Conservation (phyloP, 129 eudicot genomes). For the Helianthus tuberosus region DNA sequence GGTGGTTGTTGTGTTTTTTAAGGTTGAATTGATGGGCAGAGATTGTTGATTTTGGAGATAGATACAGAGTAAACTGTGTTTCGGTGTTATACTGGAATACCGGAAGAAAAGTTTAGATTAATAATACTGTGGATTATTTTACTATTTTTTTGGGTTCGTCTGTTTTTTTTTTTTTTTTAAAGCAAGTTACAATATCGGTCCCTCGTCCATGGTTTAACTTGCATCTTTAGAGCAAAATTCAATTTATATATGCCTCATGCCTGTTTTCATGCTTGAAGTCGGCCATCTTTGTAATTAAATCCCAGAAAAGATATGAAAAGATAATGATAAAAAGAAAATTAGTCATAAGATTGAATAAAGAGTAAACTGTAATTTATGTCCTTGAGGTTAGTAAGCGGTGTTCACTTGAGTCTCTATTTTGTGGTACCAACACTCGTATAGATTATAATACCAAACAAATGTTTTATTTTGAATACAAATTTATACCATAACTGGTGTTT, state of each 20-base stretch:
- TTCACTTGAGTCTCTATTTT: too few relatives aligned
- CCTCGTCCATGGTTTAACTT: slow-evolving; percentile 18
- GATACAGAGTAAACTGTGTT: not conserved
- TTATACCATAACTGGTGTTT: too few relatives aligned
- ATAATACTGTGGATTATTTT: slow-evolving; percentile 24
- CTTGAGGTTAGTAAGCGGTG: too few relatives aligned
- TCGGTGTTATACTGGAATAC: slow-evolving; percentile 28
- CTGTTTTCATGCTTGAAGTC: too few relatives aligned
- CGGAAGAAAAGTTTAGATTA: not conserved
- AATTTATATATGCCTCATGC: not conserved
- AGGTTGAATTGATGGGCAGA: slow-evolving; percentile 18
- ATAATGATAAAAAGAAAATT: too few relatives aligned
- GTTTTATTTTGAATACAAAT: too few relatives aligned
- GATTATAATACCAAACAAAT: too few relatives aligned
- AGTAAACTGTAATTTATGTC: too few relatives aligned
- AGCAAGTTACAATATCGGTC: slow-evolving; percentile 3
- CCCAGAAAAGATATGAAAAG: too few relatives aligned
- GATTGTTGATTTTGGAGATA: slow-evolving; percentile 20
- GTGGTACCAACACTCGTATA: too few relatives aligned
- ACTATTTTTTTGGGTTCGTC: slow-evolving; percentile 1
- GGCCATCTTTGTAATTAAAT: too few relatives aligned
- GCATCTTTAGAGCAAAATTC: not conserved
- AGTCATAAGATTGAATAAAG: too few relatives aligned
- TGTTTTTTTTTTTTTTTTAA: not conserved
- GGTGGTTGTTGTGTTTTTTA: not conserved